These are phyloP conservation scores for Phialophora verrucosa DNA, from an alignment of 2,329 filamentous ascomycete genomes.

Conservation along the genomic window DNA sequence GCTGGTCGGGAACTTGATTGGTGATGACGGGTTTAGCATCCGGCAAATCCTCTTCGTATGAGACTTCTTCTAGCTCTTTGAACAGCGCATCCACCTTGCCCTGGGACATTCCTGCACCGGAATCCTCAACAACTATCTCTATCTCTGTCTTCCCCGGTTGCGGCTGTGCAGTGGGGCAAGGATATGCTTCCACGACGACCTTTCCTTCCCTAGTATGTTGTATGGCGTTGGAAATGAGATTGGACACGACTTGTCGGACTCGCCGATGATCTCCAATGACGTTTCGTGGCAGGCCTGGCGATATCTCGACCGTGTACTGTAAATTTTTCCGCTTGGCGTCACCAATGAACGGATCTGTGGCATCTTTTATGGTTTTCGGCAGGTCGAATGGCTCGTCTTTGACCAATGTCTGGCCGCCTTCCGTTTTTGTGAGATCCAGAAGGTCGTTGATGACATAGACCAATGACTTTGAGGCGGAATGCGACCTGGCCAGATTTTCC, in stretches of 20 bases:
- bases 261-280: constrained; percentile 81
- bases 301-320: constrained; percentile 69
- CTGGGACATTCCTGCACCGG: constrained; percentile 68
- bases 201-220: constrained; percentile 73
- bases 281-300: constrained; percentile 70
- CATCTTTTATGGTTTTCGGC: constrained; percentile 72
- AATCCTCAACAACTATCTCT: constrained; percentile 77
- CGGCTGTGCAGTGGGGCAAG: constrained; percentile 49
- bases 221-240: constrained; percentile 83
- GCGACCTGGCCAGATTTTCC: constrained; percentile 81
- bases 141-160: constrained; percentile 62
- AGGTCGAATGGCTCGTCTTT: constrained; percentile 83
- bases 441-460: constrained; percentile 95
- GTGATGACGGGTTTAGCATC: constrained; percentile 65
- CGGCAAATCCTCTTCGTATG: constrained; percentile 63
- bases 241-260: constrained; percentile 81
- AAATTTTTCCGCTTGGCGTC: constrained; percentile 80
- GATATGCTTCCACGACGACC: constrained; percentile 73
- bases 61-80: constrained; percentile 70
- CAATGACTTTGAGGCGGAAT: constrained; percentile 88
- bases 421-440: constrained; percentile 84
- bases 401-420: constrained; percentile 77
- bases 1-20: constrained; percentile 48
- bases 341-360: constrained; percentile 72
- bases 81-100: constrained; percentile 65